These are phyloP conservation scores for Zygoascus bituminiphila DNA, from an alignment of 805 yeast genomes.

Conservation along the genomic window DNA sequence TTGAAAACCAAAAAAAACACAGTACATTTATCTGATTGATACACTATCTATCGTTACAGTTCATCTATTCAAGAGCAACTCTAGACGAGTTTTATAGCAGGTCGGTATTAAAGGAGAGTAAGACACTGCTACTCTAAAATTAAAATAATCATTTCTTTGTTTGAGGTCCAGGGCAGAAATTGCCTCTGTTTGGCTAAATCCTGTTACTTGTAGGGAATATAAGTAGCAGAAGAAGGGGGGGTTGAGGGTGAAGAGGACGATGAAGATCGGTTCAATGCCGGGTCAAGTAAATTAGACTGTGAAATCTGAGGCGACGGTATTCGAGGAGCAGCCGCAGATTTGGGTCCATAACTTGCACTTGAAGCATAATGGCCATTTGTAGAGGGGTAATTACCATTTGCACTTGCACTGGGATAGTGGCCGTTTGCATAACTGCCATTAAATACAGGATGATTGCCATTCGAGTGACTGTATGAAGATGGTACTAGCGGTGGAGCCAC, in stretches of 20 bases:
- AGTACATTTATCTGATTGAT: neutral
- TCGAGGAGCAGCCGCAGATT: too few relatives aligned
- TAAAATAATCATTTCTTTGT: too few relatives aligned
- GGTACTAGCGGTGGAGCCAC: neutral
- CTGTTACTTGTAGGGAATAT: neutral
- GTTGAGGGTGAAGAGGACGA: neutral
- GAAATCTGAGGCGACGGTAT: slow-evolving; percentile 6
- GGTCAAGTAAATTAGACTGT: slow-evolving; percentile 5
- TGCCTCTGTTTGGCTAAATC: neutral
- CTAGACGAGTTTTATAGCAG: too few relatives aligned
- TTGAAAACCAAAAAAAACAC: neutral
- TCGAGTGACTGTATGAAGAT: neutral
- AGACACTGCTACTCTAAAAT: too few relatives aligned
- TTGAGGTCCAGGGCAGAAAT: too few relatives aligned
- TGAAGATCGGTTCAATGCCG: neutral
- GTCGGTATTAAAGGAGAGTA: too few relatives aligned
- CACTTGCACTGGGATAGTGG: neutral
- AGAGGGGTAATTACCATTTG: neutral
- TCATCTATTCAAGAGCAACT: neutral
- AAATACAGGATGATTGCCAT: neutral
- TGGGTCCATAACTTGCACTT: too few relatives aligned
- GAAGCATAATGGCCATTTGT: too few relatives aligned
- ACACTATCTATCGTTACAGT: neutral
- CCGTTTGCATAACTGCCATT: neutral
- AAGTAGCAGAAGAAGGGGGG: neutral